Base-by-base conservation (phyloP, 305 asterid genomes). In the Ajuga reptans region DNA sequence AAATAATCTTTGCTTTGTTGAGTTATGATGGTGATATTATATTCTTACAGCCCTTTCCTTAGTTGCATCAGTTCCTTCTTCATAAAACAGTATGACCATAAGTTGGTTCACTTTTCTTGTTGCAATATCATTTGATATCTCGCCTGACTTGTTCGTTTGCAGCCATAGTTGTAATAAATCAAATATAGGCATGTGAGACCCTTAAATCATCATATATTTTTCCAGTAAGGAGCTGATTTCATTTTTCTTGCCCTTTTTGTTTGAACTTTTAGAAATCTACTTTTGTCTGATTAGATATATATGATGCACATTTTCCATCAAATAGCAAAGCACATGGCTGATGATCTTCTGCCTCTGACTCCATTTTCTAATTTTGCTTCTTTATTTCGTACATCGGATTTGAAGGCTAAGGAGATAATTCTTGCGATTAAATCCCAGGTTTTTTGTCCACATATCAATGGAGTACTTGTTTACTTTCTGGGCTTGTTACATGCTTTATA, bases 381-480 rank as follows among this genome's bases (percentile, higher is more conserved):
- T 39, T 39, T 2, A 27, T 47, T 46, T 63, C 52, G 4, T 24
- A 41, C 42, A 43, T 66, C 3, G 39, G 31, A 8, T 63, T 43
- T 64, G 29, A 42, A 52, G 64, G 66, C 69, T 69, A 29, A 74
- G 60, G 64, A 65, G 59, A 66, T 61, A 68, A 39, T 50, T 77
- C 21, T 34, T 66, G 73, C 79, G 66, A 24, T 63, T 78, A 73
- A 76, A 77, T 82, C 71, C 67, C 94, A 94, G 97, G 92, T 91
- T 94, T 74, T 89, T 91, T 75, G 84, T 86, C 82, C 99, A 93
- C 84, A 89, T 93, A 85, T 81, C 82, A 45, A 72, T 87, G 87
- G 96, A 86, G 73, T 93, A 87, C 86, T 69, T 89, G 84, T 91
- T 89, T 80, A 91, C 96, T 0, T 85, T 89, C 72, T 91, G 99